Conservation (phyloP, 1,284 basidiomycete genomes). For the Boletus smithii region DNA sequence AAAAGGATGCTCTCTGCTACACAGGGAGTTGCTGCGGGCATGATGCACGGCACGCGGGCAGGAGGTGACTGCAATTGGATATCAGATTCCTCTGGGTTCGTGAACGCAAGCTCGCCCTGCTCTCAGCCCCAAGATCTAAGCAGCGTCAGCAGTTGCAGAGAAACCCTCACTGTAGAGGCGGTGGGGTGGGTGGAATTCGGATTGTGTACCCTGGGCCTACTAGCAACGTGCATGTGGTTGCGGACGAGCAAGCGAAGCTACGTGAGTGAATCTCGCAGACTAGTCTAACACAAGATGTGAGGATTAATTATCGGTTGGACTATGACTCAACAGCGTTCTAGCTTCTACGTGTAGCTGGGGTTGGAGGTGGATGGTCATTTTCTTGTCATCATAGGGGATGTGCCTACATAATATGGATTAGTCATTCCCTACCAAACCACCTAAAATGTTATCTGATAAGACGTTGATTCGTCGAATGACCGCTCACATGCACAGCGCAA, state of each 20-base stretch:
- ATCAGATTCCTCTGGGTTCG: conserved; percentile 50
- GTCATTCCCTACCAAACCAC: conserved; percentile 12
- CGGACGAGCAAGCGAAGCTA: conserved; percentile 42
- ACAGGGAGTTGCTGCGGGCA: conserved; percentile 62
- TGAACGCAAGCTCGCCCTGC: conserved; percentile 20
- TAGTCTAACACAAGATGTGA: conserved; percentile 25
- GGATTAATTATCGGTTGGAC: conserved; percentile 22
- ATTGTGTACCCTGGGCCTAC: conserved; percentile 58
- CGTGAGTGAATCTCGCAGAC: conserved; percentile 45
- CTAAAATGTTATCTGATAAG: conserved; percentile 30
- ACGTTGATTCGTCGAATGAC: neutral
- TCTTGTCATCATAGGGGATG: neutral
- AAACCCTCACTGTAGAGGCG: conserved; percentile 67
- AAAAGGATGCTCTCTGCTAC: neutral
- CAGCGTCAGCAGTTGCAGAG: conserved; percentile 51
- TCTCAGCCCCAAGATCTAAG: conserved; percentile 22
- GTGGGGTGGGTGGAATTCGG: conserved; percentile 72
- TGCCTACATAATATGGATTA: conserved; percentile 15
- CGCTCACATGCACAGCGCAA: conserved; percentile 1
- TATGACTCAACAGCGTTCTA: conserved; percentile 30
- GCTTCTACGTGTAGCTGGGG: conserved; percentile 31
- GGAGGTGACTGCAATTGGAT: conserved; percentile 56
- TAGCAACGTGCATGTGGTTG: conserved; percentile 62
- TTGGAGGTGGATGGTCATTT: neutral
- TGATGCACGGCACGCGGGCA: conserved; percentile 58